Conservation (phyloP, 202 grass and related monocot species). For the Setaria italica region DNA sequence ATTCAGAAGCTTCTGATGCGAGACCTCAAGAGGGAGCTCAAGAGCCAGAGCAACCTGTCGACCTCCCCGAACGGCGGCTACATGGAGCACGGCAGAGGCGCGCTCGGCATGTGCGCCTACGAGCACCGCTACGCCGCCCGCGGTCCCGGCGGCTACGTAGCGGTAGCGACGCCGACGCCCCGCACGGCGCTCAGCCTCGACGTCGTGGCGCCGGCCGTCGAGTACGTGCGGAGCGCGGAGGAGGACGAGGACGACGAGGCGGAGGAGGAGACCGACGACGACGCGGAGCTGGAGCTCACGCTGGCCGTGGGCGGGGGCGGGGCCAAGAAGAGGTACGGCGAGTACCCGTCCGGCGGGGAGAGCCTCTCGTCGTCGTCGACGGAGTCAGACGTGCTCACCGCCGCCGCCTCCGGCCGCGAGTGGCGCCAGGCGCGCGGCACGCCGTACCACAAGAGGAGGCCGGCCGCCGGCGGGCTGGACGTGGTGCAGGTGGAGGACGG, state of each 20-base stretch:
- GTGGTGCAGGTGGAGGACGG: constrained; percentile 53
- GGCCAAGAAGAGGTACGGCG: constrained; percentile 66
- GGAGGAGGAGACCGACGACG: constrained; percentile 50
- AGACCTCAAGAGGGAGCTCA: constrained; percentile 62
- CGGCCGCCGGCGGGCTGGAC: constrained; percentile 36
- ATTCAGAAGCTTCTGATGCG: constrained; percentile 87
- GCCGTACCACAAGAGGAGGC: constrained; percentile 39
- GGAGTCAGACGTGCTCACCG: constrained; percentile 55
- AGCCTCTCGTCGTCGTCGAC: constrained; percentile 77
- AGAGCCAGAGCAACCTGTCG: constrained; percentile 45
- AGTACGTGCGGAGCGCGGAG: constrained; percentile 60
- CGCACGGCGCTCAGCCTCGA: constrained; percentile 55
- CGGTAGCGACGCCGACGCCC: constrained; percentile 16
- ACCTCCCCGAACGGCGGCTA: constrained; percentile 44
- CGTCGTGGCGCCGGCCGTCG: constrained; percentile 49
- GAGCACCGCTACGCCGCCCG: constrained; percentile 37
- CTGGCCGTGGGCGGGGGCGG: constrained; percentile 56
- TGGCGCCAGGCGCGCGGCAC: constrained; percentile 48
- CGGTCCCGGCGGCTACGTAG: background rate
- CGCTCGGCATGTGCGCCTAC: constrained; percentile 44
- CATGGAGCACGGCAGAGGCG: constrained; percentile 30
- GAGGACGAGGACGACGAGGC: constrained; percentile 18
- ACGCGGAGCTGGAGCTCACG: constrained; percentile 68
- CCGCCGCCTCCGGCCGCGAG: constrained; percentile 26
- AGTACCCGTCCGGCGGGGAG: constrained; percentile 47